Conservation (phyloP, 208 protist species). For the Leishmania mexicana region DNA sequence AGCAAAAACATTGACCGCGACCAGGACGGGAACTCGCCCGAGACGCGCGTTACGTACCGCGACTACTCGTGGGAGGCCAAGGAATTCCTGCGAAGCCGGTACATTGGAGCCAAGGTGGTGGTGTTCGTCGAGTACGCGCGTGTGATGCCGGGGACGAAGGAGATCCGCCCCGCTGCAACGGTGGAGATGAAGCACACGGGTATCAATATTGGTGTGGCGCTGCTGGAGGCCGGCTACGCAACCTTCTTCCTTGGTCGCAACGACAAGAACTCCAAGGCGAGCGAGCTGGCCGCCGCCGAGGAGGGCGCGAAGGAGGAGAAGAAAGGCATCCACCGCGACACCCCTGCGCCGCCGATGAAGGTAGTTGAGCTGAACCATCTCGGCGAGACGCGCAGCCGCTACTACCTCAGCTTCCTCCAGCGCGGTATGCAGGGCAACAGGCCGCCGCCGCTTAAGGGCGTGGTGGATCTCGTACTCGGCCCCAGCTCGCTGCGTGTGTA, state of each 20-base stretch:
- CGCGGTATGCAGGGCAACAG: slow-evolving; percentile 87
- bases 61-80: slow-evolving; percentile 89
- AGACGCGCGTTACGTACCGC: slow-evolving; percentile 84
- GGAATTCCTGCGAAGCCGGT: slow-evolving; percentile 83
- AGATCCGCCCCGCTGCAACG: slow-evolving; percentile 73
- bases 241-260: slow-evolving; percentile 82
- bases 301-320: slow-evolving; percentile 48
- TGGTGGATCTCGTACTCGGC: slow-evolving; percentile 84
- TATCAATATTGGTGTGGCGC: slow-evolving; percentile 67
- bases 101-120: slow-evolving; percentile 74
- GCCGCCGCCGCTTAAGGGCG: slow-evolving; percentile 66
- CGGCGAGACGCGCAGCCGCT: slow-evolving; percentile 72
- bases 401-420: slow-evolving; percentile 91
- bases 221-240: slow-evolving; percentile 82
- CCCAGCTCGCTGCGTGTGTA: slow-evolving; percentile 86
- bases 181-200: slow-evolving; percentile 61
- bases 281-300: slow-evolving; percentile 62
- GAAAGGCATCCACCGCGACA: slow-evolving; percentile 56
- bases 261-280: slow-evolving; percentile 70
- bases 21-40: slow-evolving; percentile 75
- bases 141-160: slow-evolving; percentile 81
- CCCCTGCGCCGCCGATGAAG: slow-evolving; percentile 43
- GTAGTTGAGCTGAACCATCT: slow-evolving; percentile 85
- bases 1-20: slow-evolving; percentile 86
- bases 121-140: slow-evolving; percentile 84